phyloP scores from a whole-genome alignment of 2,329 filamentous ascomycete genomes.

The Trichoderma pleuroti region DNA sequence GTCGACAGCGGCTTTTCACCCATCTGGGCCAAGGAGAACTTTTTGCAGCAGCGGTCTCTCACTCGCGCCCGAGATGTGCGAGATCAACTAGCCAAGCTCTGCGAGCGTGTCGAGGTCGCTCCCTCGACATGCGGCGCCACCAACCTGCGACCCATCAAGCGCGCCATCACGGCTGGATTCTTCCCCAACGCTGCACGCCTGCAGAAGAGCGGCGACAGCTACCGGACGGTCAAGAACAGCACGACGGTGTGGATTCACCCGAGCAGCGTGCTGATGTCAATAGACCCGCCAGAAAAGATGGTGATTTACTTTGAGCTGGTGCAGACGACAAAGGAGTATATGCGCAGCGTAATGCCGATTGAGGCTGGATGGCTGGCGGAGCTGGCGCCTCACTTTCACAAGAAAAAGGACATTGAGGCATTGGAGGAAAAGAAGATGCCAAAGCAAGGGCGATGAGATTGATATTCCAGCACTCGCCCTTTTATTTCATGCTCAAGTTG shows the following conservation, averaged over 20 bases:
- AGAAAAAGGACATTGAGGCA: slow-evolving; percentile 81
- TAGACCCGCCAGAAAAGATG: slow-evolving; percentile 73
- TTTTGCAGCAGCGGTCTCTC: slow-evolving; percentile 84
- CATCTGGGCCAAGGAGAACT: slow-evolving; percentile 90
- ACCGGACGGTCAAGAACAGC: slow-evolving; percentile 87
- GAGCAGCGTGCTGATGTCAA: slow-evolving; percentile 73
- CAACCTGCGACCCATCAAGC: slow-evolving; percentile 74
- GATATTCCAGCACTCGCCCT: neutral
- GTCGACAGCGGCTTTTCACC: slow-evolving; percentile 85
- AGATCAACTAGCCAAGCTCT: slow-evolving; percentile 87
- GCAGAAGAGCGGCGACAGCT: slow-evolving; percentile 78
- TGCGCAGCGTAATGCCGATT: slow-evolving; percentile 81
- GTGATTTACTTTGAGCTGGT: slow-evolving; percentile 84
- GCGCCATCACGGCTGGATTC: slow-evolving; percentile 86
- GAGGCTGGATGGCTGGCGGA: slow-evolving; percentile 82
- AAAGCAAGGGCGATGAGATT: slow-evolving; percentile 29
- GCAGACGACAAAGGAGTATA: slow-evolving; percentile 85
- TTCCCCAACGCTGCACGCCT: slow-evolving; percentile 88
- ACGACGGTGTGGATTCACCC: slow-evolving; percentile 91
- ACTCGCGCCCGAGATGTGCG: slow-evolving; percentile 86
- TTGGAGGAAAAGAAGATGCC: slow-evolving; percentile 69
- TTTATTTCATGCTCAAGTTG: neutral
- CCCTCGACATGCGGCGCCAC: slow-evolving; percentile 64
- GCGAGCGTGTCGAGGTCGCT: slow-evolving; percentile 85
- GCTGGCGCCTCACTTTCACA: slow-evolving; percentile 91